These are phyloP conservation scores for Haplosporangium sp. DNA, from an alignment of 371 early-diverging fungal species.

Conservation along the genomic window DNA sequence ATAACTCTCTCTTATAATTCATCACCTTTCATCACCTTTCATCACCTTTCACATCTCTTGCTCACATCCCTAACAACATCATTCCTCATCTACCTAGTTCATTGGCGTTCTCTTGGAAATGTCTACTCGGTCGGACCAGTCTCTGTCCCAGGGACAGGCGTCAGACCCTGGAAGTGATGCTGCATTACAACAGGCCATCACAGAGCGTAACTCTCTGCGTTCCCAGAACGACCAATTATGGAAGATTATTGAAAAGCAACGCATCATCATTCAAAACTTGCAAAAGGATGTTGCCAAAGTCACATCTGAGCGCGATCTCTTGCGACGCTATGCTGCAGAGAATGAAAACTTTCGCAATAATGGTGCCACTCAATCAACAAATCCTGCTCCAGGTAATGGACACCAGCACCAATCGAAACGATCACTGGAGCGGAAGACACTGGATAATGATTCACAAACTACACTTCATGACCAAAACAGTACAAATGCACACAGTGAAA, in stretches of 20 bases:
- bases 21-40: background rate
- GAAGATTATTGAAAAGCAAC: constrained; percentile 91
- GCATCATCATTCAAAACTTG: constrained; percentile 81
- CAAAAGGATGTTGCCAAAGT: constrained; percentile 68
- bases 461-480: background rate
- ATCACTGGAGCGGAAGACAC: constrained; percentile 20
- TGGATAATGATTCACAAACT: constrained; percentile 2
- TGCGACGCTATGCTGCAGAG: constrained; percentile 45
- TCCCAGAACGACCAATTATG: constrained; percentile 89
- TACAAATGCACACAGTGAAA: constrained; percentile 3
- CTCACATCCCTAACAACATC: background rate
- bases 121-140: constrained; percentile 47
- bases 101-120: constrained; percentile 15
- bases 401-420: constrained; percentile 31
- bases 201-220: constrained; percentile 74
- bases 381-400: constrained; percentile 20
- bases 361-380: background rate
- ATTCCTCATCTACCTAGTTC: background rate
- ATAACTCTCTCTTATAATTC: background rate
- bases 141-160: constrained; percentile 39
- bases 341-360: constrained; percentile 16
- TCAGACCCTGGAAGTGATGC: constrained; percentile 40
- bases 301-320: constrained; percentile 66
- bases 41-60: background rate
- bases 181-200: constrained; percentile 50